Base-by-base conservation (phyloP, 2,329 filamentous ascomycete genomes). In the Phialocephala sp. region DNA sequence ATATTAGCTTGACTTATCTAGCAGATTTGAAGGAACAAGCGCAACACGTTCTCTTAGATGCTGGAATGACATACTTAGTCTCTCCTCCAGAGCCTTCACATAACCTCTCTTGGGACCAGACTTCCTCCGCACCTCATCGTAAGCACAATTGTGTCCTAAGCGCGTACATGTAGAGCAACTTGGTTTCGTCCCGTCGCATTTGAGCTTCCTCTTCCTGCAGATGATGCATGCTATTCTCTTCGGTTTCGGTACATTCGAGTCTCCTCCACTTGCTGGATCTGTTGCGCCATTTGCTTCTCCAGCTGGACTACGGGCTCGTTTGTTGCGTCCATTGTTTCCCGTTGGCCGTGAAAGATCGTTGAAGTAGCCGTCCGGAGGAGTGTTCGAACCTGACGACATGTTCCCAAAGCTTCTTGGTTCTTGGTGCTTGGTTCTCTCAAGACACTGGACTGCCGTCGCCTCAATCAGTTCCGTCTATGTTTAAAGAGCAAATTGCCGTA, bases 151-250 rank as follows among this genome's bases (percentile, higher is more conserved):
- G 77, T 91, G 89, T 47, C 85, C 83, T 60, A 91, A 76, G 57
- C 89, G 80, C 47, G 85, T 84, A 76, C 89, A 91, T 39, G 88
- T 91, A 58, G 84, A 86, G 73, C 89, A 91, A 52, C 84, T 86
- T n/a, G 89, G 89, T 68, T 85, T 85, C 54, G 80, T 80, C 22
- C 88, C 88, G 76, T 91, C 88, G 73, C 89, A 91, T 76, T 85
- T 84, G 80, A 97, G 83, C 80, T 98, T 98, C 76, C 94, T 87
- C 80, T 94, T 95, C 73, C 94, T 86, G 77, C 95, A 99, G 68
- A 98, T 89, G 76, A 97, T 92, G 78, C 95, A 99, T 43, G 95
- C 95, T 73, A 98, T 91, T 72, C 94, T 88, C 83, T 98, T 98
- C n/a, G 90, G 89, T 74, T 92, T 92, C 59, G 91, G 89, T 24